Base-by-base conservation (phyloP, 1,139 yeast genomes). In the Blastobotrys indianensis region DNA sequence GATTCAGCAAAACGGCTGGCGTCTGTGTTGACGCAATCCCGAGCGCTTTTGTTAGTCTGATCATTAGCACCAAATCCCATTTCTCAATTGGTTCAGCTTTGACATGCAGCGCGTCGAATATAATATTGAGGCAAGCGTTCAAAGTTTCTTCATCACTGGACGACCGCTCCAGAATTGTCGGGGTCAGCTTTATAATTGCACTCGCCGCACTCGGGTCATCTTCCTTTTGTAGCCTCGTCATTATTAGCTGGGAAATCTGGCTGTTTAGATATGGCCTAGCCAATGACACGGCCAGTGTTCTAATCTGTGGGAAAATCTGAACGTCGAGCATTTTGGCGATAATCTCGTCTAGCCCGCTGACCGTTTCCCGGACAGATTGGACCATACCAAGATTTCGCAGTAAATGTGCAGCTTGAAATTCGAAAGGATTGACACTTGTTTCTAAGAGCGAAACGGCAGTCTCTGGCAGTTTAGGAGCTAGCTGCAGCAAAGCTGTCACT, bases 331-430 rank as follows among this genome's bases (percentile, higher is more conserved):
- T 45, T 32, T 56, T 51, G 12, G 39, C 31, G 15, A 59, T 50
- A 23, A 59, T 41, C 6, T 34, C 43, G 7, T 46, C 37, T 6
- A 52, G 59, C 1, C 49, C 53, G 23, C 39, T 29, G 8, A 52
- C 49, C 12, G 23, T 40, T 1, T 17, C 31, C 3, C 40, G 45
- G 32, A 49, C 44, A 3, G 45, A 35, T 5, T 28, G 25, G 11
- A 44, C 39, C 15, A 49, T 42, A 7, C 56, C 47, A 8, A 59
- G 29, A 32, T 55, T 59, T 42, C 57, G 52, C 17, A 59, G 46
- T 37, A 60, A 35, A 46, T 57, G 62, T n/a, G 55, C 53, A 17
- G 56, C 52, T 44, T 59, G 64, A 11, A 59, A 45, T 37, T 53
- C 61, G 41, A 51, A 51, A 4, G 58, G 53, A 39, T 49, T 34